phyloP scores from a whole-genome alignment of 164 flowering plant species.

The Umbilicus rupestris region DNA sequence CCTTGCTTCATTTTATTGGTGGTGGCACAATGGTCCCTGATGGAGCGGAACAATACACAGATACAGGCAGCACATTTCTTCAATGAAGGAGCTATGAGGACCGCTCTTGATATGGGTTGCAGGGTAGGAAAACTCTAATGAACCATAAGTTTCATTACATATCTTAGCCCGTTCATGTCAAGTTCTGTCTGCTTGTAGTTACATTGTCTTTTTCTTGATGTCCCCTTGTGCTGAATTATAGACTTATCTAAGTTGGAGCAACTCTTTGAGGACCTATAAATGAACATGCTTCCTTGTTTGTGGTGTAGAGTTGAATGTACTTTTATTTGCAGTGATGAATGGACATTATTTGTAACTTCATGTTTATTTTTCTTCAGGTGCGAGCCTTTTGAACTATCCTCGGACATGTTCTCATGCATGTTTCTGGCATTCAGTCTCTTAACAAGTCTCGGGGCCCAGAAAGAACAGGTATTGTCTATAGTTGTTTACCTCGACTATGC shows the following conservation, averaged over 20 bases:
- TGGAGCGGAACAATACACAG: slow-evolving; percentile 67
- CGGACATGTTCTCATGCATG: slow-evolving; percentile 88
- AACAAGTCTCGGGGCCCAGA: slow-evolving; percentile 37
- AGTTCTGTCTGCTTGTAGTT: too few species aligned
- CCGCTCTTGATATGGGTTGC: slow-evolving; percentile 99
- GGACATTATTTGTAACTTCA: neutral
- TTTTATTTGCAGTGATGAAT: neutral
- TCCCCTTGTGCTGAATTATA: too few species aligned
- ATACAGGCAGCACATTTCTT: slow-evolving; percentile 90
- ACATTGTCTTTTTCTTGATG: too few species aligned
- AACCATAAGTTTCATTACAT: too few species aligned
- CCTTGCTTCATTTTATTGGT: slow-evolving; percentile 81
- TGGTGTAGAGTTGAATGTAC: neutral
- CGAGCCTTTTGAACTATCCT: slow-evolving; percentile 94
- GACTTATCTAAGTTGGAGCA: too few species aligned
- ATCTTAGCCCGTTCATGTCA: too few species aligned
- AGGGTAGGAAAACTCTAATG: slow-evolving; percentile 47
- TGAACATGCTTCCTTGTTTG: neutral
- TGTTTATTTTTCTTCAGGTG: slow-evolving; percentile 46
- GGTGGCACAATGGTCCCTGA: slow-evolving; percentile 98
- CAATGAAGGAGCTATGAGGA: slow-evolving; percentile 58
- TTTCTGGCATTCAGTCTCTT: slow-evolving; percentile 60
- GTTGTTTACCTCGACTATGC: neutral
- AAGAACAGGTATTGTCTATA: slow-evolving; percentile 54
- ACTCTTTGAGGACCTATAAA: too few species aligned